phyloP scores from a whole-genome alignment of 805 yeast species.

The Metschnikowia vanudenii region DNA sequence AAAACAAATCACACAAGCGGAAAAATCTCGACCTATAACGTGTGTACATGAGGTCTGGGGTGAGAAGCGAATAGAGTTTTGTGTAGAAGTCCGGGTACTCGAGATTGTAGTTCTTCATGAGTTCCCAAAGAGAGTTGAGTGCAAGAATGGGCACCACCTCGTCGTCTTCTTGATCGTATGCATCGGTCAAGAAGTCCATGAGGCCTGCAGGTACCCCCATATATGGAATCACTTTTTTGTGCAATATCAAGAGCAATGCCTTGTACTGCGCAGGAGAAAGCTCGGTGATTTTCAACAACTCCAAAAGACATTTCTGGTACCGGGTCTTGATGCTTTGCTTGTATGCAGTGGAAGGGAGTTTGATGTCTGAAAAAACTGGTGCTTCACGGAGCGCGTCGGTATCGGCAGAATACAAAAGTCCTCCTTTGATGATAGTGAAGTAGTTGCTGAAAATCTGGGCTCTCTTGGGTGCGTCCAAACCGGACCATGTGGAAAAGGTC shows the following conservation, averaged over 20 bases:
- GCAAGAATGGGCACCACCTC: conserved; percentile 68
- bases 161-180: conserved; percentile 54
- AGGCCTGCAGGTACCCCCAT: conserved; percentile 75
- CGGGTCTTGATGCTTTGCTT: conserved; percentile 54
- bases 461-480: not conserved
- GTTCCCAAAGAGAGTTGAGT: conserved; percentile 80
- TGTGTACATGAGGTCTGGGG: conserved; percentile 71
- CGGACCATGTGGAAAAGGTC: conserved; percentile 8
- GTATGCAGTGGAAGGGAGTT: conserved; percentile 37
- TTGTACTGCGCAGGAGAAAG: conserved; percentile 60
- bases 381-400: conserved; percentile 31
- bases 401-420: conserved; percentile 24
- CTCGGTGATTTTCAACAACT: conserved; percentile 49
- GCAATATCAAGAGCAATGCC: conserved; percentile 64
- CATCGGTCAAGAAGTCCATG: conserved; percentile 92
- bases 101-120: conserved; percentile 77
- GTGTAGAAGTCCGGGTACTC: conserved; percentile 89
- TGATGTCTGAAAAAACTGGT: conserved; percentile 30
- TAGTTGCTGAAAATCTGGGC: conserved; percentile 36
- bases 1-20: conserved; percentile 79
- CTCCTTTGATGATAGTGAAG: conserved; percentile 36
- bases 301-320: conserved; percentile 69
- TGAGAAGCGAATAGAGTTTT: conserved; percentile 78
- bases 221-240: conserved; percentile 80
- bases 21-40: conserved; percentile 83